Evolutionary conservation across 2,329 filamentous ascomycete species (phyloP).

Genomic region (Ophiostoma himal-ulmi): DNA sequence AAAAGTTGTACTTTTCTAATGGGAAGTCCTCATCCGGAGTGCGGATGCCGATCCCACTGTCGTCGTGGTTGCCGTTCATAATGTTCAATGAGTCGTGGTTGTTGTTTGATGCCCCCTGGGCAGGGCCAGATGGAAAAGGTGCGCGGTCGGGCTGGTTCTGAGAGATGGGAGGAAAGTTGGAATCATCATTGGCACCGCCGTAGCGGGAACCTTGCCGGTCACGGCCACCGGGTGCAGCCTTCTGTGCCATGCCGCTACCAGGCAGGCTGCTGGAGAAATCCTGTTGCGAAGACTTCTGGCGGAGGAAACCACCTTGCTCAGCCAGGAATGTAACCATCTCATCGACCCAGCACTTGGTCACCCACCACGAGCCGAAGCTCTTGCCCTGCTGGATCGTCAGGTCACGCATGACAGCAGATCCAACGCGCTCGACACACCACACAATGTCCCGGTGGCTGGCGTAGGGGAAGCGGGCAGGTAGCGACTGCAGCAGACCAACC

Average conservation of each 20-base stretch:
- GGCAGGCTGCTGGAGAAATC: constrained; percentile 17
- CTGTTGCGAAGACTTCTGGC: constrained; percentile 42
- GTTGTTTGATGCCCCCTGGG: constrained; percentile 30
- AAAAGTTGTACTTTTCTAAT: constrained; percentile 51
- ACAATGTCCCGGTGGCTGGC: constrained; percentile 67
- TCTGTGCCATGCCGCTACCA: constrained; percentile 26
- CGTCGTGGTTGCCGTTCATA: constrained; percentile 52
- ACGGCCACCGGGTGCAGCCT: constrained; percentile 28
- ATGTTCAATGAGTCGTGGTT: constrained; percentile 43
- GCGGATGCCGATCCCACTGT: constrained; percentile 68
- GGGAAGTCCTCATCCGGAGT: constrained; percentile 61
- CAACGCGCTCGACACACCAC: constrained; percentile 68
- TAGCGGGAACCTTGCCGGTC: constrained; percentile 39
- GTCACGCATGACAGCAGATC: constrained; percentile 72
- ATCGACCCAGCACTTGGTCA: constrained; percentile 91
- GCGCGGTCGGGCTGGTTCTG: constrained; percentile 47
- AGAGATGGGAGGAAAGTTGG: constrained; percentile 40
- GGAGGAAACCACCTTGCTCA: constrained; percentile 83
- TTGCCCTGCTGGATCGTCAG: constrained; percentile 71
- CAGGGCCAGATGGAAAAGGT: constrained; percentile 44
- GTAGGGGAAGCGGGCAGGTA: constrained; percentile 67
- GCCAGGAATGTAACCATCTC: constrained; percentile 90
- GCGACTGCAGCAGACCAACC: constrained; percentile 63
- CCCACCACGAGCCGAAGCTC: constrained; percentile 89
- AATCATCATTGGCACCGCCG: constrained; percentile 43